Evolutionary conservation across 2,329 filamentous ascomycete species (phyloP).

Genomic region (Trichothecium roseum): DNA sequence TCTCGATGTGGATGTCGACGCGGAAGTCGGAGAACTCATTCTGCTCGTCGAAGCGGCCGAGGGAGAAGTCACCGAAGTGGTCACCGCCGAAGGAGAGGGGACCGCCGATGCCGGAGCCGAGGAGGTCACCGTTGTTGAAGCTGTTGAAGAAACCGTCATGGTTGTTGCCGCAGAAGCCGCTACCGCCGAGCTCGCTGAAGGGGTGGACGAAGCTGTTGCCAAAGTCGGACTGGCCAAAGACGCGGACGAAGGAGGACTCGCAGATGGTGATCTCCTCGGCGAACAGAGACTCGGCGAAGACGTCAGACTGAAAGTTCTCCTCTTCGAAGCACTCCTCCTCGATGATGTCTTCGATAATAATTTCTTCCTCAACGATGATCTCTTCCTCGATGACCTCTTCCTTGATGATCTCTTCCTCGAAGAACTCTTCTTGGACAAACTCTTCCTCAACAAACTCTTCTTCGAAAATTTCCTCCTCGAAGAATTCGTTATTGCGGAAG

Average conservation of each 20-base stretch:
- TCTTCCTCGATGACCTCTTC: too few species aligned
- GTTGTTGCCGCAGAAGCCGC: slow-evolving; percentile 2
- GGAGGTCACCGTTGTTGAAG: slow-evolving; percentile 6
- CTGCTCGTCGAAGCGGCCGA: slow-evolving; percentile 4
- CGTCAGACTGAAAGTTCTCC: too few species aligned
- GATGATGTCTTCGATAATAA: too few species aligned
- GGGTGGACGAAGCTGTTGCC: slow-evolving; percentile 1
- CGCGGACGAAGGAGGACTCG: slow-evolving; percentile 1
- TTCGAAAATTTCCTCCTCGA: not conserved
- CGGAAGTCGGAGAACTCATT: slow-evolving; percentile 2
- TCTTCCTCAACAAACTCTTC: not conserved
- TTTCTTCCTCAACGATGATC: too few species aligned
- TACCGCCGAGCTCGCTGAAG: slow-evolving; percentile 4
- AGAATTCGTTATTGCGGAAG: not conserved
- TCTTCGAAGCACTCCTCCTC: not conserved
- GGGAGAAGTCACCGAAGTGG: slow-evolving; percentile 5
- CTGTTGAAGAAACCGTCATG: slow-evolving; percentile 6
- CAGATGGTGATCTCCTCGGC: not conserved
- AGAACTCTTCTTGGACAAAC: not conserved
- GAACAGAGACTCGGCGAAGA: not conserved
- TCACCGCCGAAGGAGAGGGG: slow-evolving; percentile 4
- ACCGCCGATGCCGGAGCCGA: slow-evolving; percentile 4
- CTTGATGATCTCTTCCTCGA: too few species aligned
- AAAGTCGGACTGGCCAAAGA: slow-evolving; percentile 5
- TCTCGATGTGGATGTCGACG: slow-evolving; percentile 5